phyloP scores from a whole-genome alignment of 768 basidiomycete genomes.

The Trichaptum fuscoviolaceum region DNA sequence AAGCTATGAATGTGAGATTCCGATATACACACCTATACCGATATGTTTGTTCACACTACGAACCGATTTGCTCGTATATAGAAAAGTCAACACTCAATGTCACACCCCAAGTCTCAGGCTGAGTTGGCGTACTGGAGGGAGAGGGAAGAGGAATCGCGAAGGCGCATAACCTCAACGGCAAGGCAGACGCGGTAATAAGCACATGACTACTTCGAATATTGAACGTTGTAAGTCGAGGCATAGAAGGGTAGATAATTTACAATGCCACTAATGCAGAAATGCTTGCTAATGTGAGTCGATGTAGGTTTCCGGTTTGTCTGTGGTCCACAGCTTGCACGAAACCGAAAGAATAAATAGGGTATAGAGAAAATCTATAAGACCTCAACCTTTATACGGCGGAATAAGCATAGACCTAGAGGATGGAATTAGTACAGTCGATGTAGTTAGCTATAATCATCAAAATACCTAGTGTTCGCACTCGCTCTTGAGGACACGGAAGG shows the following conservation, averaged over 20 bases:
- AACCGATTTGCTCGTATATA: slow-evolving; percentile 21
- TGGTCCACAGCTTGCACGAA: background rate
- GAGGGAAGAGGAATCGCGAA: slow-evolving; percentile 70
- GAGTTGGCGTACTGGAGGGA: slow-evolving; percentile 87
- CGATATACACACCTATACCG: background rate
- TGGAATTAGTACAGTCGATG: background rate
- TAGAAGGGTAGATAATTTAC: background rate
- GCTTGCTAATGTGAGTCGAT: background rate
- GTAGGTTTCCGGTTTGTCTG: background rate
- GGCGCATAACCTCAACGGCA: slow-evolving; percentile 25
- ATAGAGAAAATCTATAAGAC: background rate
- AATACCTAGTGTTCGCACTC: background rate
- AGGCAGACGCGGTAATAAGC: background rate
- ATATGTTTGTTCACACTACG: slow-evolving; percentile 3
- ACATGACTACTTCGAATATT: background rate
- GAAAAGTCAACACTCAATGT: slow-evolving; percentile 64
- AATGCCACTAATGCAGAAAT: slow-evolving; percentile 1
- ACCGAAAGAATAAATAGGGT: background rate
- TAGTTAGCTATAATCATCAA: background rate
- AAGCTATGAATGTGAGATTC: slow-evolving; percentile 57
- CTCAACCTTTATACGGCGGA: slow-evolving; percentile 30
- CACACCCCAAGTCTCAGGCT: slow-evolving; percentile 80
- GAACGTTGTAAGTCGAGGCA: background rate
- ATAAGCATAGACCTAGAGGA: slow-evolving; percentile 15
- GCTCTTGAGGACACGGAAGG: slow-evolving; percentile 51